These are phyloP conservation scores for Penicilliopsis zonata DNA, from an alignment of 495 filamentous ascomycete species.

Conservation along the genomic window DNA sequence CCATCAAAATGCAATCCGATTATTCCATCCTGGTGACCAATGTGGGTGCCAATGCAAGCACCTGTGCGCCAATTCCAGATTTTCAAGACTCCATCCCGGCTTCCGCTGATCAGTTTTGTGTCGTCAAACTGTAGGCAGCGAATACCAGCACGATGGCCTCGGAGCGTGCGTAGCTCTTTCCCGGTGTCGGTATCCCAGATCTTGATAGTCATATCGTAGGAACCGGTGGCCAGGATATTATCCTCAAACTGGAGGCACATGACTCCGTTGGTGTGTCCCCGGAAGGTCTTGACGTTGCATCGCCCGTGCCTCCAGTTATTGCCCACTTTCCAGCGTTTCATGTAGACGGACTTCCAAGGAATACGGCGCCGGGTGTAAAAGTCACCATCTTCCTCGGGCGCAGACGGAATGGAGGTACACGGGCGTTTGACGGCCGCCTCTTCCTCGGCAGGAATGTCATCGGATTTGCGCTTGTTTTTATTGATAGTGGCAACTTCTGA, in stretches of 20 bases:
- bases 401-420: constrained; percentile 18
- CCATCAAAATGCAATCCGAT: constrained; percentile 78
- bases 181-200: constrained; percentile 92
- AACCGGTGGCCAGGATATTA: constrained; percentile 82
- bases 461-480: constrained; percentile 27
- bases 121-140: constrained; percentile 90
- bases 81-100: constrained; percentile 67
- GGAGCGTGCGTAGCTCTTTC: constrained; percentile 69
- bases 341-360: constrained; percentile 91
- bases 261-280: constrained; percentile 86
- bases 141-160: constrained; percentile 71
- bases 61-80: constrained; percentile 97
- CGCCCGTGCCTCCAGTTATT: constrained; percentile 95
- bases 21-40: constrained; percentile 66
- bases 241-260: constrained; percentile 96
- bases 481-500: constrained; percentile 10
- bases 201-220: constrained; percentile 88
- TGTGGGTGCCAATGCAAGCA: constrained; percentile 69
- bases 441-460: constrained; percentile 15
- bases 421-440: constrained; percentile 26
- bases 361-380: constrained; percentile 41
- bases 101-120: constrained; percentile 75
- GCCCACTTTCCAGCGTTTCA: constrained; percentile 77
- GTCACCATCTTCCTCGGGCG: constrained; percentile 20
- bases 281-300: constrained; percentile 68